Conservation (phyloP, 129 eudicot genomes). For the Mikania micrantha region DNA sequence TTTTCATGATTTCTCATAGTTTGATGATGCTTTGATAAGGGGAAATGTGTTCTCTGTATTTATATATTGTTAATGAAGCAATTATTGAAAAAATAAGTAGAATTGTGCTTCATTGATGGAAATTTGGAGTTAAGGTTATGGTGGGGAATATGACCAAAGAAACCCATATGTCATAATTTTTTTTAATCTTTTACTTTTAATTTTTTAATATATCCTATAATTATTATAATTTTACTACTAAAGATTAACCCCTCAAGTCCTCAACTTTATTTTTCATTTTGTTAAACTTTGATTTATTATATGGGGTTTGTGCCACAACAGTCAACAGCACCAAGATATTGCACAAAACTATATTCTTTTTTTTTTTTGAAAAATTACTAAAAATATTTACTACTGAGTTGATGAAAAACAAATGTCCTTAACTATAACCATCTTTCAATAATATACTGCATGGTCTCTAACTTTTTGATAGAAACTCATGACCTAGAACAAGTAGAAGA, state of each 20-base stretch:
- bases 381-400: too few species aligned
- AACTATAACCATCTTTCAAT: not conserved
- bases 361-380: too few species aligned
- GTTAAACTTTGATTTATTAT: too few species aligned
- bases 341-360: too few species aligned
- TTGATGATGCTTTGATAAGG: not conserved
- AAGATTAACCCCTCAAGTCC: too few species aligned
- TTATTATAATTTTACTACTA: too few species aligned
- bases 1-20: not conserved
- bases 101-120: not conserved
- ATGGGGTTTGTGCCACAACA: too few species aligned
- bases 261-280: too few species aligned
- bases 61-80: not conserved
- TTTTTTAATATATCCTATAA: not conserved
- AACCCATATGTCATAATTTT: not conserved
- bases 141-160: not conserved
- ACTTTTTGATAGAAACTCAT: not conserved
- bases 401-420: too few species aligned
- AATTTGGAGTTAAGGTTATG: not conserved
- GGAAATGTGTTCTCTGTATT: not conserved
- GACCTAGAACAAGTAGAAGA: not conserved
- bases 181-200: not conserved
- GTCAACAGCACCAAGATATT: too few species aligned
- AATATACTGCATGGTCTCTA: not conserved
- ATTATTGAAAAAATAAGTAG: not conserved